A percentile compares a stretch with the other conserved stretches of the same genome.
Conservation (phyloP, 176 grass and related monocot species). For the Canna indica region DNA sequence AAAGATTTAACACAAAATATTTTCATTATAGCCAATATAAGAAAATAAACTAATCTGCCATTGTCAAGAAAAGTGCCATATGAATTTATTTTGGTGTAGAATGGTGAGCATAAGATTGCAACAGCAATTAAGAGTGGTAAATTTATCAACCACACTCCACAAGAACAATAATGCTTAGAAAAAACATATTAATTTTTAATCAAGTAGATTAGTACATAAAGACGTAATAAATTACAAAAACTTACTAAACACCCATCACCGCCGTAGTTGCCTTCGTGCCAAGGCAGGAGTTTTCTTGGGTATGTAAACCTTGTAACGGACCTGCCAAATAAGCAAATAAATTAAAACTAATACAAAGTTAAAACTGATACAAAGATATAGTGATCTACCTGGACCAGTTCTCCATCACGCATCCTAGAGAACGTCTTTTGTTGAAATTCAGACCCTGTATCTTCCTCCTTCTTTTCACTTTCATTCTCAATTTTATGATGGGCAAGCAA, state of each 20-base stretch:
- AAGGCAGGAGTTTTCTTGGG: constrained; percentile 54
- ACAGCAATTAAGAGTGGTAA: background rate
- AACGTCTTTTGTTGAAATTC: constrained; percentile 88
- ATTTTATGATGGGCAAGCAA: background rate
- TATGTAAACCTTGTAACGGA: constrained; percentile 97
- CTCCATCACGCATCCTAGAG: constrained; percentile 91
- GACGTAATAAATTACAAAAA: background rate
- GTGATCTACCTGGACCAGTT: constrained; percentile 55
- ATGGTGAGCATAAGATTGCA: background rate
- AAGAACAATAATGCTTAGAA: background rate
- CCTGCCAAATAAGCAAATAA: constrained; percentile 31
- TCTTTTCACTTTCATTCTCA: background rate
- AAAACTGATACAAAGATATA: constrained; percentile 1
- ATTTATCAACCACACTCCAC: background rate
- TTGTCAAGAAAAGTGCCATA: background rate
- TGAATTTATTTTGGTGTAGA: background rate
- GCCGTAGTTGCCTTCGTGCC: constrained; percentile 67
- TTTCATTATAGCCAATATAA: background rate
- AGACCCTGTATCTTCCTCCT: constrained; percentile 17
- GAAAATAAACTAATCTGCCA: background rate
- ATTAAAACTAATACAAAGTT: constrained; percentile 8
- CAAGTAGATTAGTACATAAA: background rate
- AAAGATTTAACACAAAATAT: background rate
- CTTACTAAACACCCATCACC: constrained; percentile 23
- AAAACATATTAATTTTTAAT: background rate